These are phyloP conservation scores for Magnolia sinica DNA, from an alignment of 164 flowering plant genomes.

Conservation along the genomic window DNA sequence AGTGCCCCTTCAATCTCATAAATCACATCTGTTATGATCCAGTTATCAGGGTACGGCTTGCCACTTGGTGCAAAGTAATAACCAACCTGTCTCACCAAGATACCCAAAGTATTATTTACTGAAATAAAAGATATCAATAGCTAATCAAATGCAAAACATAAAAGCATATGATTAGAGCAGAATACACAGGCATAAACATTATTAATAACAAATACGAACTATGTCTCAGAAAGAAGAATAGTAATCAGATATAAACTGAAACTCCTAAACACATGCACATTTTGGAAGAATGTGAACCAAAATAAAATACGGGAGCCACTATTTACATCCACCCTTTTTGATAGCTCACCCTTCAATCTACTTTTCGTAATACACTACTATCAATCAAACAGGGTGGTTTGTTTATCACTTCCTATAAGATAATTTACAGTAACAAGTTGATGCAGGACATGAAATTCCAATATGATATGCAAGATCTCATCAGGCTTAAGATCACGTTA, in stretches of 20 bases:
- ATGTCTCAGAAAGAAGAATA: too few species aligned
- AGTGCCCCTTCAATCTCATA: slow-evolving; percentile 90
- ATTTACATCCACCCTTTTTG: too few species aligned
- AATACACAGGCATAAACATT: neutral
- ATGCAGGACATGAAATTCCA: too few species aligned
- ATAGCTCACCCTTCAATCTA: too few species aligned
- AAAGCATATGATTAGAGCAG: neutral
- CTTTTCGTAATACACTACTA: too few species aligned
- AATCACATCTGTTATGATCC: slow-evolving; percentile 93
- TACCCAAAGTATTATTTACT: slow-evolving; percentile 18
- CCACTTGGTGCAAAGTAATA: slow-evolving; percentile 99
- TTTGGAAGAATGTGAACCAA: neutral
- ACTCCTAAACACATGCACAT: neutral
- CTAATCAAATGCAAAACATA: neutral
- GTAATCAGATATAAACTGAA: neutral
- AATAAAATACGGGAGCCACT: neutral
- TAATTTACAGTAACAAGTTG: too few species aligned
- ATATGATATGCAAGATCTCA: too few species aligned
- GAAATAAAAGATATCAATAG: neutral
- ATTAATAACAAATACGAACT: neutral
- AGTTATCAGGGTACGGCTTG: slow-evolving; percentile 98
- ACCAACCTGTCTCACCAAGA: slow-evolving; percentile 73
- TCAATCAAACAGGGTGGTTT: too few species aligned
- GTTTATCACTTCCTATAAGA: too few species aligned
- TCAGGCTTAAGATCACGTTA: too few species aligned